Evolutionary conservation across 2,329 filamentous ascomycete species (phyloP).

Genomic region (Stagonosporopsis tanaceti): DNA sequence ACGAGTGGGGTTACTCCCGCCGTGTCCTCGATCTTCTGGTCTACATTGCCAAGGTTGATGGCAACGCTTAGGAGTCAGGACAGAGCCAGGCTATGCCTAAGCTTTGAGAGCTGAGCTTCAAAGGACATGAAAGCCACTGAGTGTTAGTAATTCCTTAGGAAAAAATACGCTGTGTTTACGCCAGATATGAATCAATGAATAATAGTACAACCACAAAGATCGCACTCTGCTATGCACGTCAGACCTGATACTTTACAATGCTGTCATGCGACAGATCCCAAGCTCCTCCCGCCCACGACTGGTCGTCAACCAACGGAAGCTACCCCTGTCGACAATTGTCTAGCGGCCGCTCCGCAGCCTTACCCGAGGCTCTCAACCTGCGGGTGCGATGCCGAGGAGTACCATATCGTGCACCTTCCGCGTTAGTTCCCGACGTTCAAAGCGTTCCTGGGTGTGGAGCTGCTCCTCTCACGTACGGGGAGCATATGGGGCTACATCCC

Average conservation of each 20-base stretch:
- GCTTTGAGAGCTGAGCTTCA: constrained; percentile 34
- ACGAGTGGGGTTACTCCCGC: constrained; percentile 99
- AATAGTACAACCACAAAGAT: constrained; percentile 25
- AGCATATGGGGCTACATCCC: constrained; percentile 10
- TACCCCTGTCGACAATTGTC: constrained; percentile 33
- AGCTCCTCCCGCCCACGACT: constrained; percentile 6
- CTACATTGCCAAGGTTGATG: constrained; percentile 56
- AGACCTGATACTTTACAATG: not conserved
- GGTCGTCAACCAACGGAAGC: constrained; percentile 23
- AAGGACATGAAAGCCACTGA: constrained; percentile 18
- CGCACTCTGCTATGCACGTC: not conserved
- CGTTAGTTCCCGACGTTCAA: constrained; percentile 23
- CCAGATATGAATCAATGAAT: constrained; percentile 42
- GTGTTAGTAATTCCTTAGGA: constrained; percentile 16
- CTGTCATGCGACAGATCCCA: not conserved
- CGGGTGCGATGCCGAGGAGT: constrained; percentile 13
- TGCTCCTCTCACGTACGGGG: constrained; percentile 16
- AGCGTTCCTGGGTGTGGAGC: constrained; percentile 6
- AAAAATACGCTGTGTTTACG: constrained; percentile 32
- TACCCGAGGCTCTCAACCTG: constrained; percentile 27
- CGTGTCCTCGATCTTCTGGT: constrained; percentile 64
- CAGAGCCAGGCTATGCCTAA: constrained; percentile 46
- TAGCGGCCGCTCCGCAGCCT: constrained; percentile 27
- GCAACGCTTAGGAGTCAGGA: constrained; percentile 54
- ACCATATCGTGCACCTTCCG: constrained; percentile 9